phyloP scores from a whole-genome alignment of 2,329 filamentous ascomycete species.

The Alternaria panax region DNA sequence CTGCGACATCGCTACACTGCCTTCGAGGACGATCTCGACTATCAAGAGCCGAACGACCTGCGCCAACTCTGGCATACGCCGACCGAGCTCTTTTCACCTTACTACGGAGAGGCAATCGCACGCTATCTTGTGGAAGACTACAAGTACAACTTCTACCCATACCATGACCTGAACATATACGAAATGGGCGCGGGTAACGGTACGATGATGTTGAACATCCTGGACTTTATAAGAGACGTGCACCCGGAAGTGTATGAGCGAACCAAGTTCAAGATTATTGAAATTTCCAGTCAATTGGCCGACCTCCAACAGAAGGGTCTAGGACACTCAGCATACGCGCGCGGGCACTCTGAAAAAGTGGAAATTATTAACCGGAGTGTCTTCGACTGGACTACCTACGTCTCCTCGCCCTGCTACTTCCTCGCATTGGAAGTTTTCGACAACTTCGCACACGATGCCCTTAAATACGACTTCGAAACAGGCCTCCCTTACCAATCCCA shows the following conservation, averaged over 20 bases:
- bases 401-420: conserved; percentile 96
- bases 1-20: conserved; percentile 82
- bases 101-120: conserved; percentile 97
- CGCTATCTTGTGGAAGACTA: conserved; percentile 96
- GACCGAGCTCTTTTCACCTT: conserved; percentile 94
- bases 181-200: conserved; percentile 98
- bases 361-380: conserved; percentile 95
- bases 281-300: conserved; percentile 86
- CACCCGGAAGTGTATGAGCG: conserved; percentile 93
- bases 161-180: conserved; percentile 97
- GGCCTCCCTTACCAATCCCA: conserved; percentile 85
- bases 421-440: conserved; percentile 98
- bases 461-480: conserved; percentile 86
- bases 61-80: conserved; percentile 98
- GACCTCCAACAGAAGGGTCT: conserved; percentile 77
- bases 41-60: conserved; percentile 72
- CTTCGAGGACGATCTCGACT: conserved; percentile 89
- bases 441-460: conserved; percentile 94
- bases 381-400: conserved; percentile 89
- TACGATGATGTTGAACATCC: conserved; percentile 96
- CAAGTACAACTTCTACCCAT: conserved; percentile 90
- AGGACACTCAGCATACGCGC: conserved; percentile 68
- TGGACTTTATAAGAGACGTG: conserved; percentile 90
- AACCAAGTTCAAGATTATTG: conserved; percentile 93
- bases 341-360: conserved; percentile 83